Conservation (phyloP, 2,329 filamentous ascomycete species). For the Pseudogymnoascus sp. region DNA sequence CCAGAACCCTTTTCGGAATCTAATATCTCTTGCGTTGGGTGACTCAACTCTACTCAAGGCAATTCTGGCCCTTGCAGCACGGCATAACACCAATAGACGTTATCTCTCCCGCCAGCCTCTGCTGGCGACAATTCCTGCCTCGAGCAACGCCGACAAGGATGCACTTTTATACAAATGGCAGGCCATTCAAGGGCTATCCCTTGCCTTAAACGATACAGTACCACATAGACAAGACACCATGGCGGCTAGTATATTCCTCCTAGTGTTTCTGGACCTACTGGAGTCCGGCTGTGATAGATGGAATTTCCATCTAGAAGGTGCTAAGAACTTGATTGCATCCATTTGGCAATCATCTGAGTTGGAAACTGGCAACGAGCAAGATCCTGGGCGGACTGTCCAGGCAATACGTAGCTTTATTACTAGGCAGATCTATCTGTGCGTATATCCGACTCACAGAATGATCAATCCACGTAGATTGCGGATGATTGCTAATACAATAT, state of each 20-base stretch:
- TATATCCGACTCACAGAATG: constrained; percentile 30
- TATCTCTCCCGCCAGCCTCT: constrained; percentile 19
- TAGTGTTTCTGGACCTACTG: constrained; percentile 10
- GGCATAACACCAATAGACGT: constrained; percentile 26
- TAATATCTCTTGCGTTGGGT: constrained; percentile 26
- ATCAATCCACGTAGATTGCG: constrained; percentile 14
- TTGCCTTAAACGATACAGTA: constrained; percentile 14
- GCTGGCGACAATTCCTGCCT: background rate
- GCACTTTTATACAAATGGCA: constrained; percentile 28
- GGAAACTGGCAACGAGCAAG: background rate
- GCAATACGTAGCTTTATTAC: constrained; percentile 11
- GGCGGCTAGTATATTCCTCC: constrained; percentile 28
- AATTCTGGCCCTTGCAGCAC: constrained; percentile 28
- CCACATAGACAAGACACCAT: constrained; percentile 21
- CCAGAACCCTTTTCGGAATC: constrained; percentile 27
- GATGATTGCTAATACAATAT: background rate
- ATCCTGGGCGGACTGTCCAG: constrained; percentile 1
- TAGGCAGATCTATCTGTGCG: constrained; percentile 28
- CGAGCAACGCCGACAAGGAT: constrained; percentile 21
- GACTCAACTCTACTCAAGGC: constrained; percentile 26
- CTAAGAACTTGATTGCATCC: constrained; percentile 8
- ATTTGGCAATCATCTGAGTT: background rate
- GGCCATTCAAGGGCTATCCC: constrained; percentile 26
- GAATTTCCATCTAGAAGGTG: constrained; percentile 10
- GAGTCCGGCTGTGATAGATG: constrained; percentile 14